Base-by-base conservation (phyloP, 768 basidiomycete species). In the Lactarius akahatsu region DNA sequence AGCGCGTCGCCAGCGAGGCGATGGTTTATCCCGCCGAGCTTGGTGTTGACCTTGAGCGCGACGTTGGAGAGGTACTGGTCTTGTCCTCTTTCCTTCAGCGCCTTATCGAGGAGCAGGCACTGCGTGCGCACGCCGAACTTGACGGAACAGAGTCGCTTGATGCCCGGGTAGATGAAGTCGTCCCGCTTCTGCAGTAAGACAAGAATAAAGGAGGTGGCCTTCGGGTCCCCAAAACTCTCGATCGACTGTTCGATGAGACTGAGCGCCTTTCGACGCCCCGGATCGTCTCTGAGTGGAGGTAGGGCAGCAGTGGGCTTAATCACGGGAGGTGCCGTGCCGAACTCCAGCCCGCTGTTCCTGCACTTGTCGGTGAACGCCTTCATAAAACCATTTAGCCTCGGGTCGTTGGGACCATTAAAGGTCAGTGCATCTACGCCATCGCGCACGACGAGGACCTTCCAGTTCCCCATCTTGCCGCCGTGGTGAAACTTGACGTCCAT, bases 1-100 rank as follows among this genome's bases (percentile, higher is more conserved):
- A 88, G 84, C 1, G 84, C 82, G 1, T 65, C 71, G 0, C 78
- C 73, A 40, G 88, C 87, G 11, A 92, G 77, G 59, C 81, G 67
- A 75, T 94, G 92, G 70, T 94, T 94, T 26, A 88, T 77, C 0
- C 92, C 92, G 5, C 91, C 90, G 1, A 93, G 84, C 75, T 94
- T 94, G 40, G 86, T 86, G 71, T 94, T 94, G 9, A 91, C 82
- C 71, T 94, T 94, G 63, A 94, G 76, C 0, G 89, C 89, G 41
- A 92, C 85, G 68, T 92, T 94, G 11, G 91, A 89, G 62, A 92
- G 83, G 73, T 94, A 94, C 69, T 92, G 90, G 64, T 90, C 87
- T 71, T 90, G 89, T 68, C 85, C 85, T 60, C 70, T 72, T 1
- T 84, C 81, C 7, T 74, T 77, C 7, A 89, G 73, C 9, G 87